phyloP scores from a whole-genome alignment of 2,329 filamentous ascomycete genomes.

The Neopestalotiopsis clavispora region DNA sequence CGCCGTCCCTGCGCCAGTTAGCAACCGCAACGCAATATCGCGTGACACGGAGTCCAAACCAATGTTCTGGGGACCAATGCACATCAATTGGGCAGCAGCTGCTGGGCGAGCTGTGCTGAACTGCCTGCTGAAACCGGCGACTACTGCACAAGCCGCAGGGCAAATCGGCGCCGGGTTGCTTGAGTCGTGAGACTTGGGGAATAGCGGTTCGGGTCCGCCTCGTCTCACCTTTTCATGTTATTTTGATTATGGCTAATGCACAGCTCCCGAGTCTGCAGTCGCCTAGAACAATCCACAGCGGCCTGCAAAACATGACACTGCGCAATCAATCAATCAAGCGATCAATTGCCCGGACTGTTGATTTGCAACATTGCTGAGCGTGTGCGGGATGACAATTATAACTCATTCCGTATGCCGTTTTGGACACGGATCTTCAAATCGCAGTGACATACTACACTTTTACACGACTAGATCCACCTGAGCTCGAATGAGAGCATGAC shows the following conservation, averaged over 20 bases:
- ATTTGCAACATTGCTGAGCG: neutral
- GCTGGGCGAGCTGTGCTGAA: neutral
- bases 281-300: no score
- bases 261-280: neutral
- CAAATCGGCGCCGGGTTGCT: neutral
- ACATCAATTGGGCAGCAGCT: neutral
- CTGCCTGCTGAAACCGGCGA: neutral
- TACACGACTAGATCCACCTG: neutral
- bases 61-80: neutral
- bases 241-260: conserved; percentile 2
- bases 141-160: neutral
- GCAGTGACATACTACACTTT: neutral
- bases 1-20: no score
- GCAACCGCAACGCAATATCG: neutral
- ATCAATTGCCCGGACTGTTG: neutral
- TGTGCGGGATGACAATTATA: neutral
- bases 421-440: neutral
- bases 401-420: neutral
- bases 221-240: neutral
- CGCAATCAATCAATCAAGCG: no score
- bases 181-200: conserved; percentile 8
- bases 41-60: neutral
- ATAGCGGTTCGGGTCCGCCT: conserved; percentile 10
- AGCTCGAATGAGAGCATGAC: neutral
- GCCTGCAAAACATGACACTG: no score